Conservation (phyloP, 2,329 filamentous ascomycete genomes). For the Domatiomyces catenatus region DNA sequence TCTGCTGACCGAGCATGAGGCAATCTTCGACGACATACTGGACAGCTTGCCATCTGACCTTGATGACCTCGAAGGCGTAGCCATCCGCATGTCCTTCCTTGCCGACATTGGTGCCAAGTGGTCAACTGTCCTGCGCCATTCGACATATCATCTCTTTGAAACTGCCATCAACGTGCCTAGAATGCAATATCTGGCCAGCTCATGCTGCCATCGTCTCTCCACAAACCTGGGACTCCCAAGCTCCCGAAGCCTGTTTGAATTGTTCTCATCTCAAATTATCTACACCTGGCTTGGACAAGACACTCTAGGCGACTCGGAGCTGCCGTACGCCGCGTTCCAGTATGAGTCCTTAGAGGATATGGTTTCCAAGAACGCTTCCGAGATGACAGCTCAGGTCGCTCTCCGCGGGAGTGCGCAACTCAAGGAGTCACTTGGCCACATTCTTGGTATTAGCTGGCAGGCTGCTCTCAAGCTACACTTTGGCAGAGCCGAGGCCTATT, state of each 20-base stretch:
- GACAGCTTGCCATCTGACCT: conserved; percentile 58
- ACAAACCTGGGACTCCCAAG: conserved; percentile 46
- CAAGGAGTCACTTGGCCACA: conserved; percentile 39
- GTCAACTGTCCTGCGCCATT: conserved; percentile 71
- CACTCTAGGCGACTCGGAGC: conserved; percentile 47
- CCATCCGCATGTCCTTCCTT: conserved; percentile 62
- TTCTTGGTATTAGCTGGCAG: conserved; percentile 39
- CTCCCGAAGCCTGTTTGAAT: conserved; percentile 55
- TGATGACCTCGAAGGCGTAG: conserved; percentile 65
- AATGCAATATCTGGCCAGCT: conserved; percentile 54
- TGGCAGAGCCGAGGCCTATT: conserved; percentile 65
- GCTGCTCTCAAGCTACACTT: conserved; percentile 55
- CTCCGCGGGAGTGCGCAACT: conserved; percentile 61
- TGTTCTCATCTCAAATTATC: conserved; percentile 78
- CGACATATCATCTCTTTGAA: conserved; percentile 90
- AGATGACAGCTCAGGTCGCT: conserved; percentile 63
- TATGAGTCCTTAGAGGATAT: conserved; percentile 56
- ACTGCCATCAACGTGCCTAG: conserved; percentile 57
- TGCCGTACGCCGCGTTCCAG: conserved; percentile 75
- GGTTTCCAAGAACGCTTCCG: conserved; percentile 54
- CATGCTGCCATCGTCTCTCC: conserved; percentile 55
- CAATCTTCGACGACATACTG: conserved; percentile 72
- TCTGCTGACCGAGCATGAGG: conserved; percentile 67
- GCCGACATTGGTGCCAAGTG: conserved; percentile 64
- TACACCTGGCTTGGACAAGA: conserved; percentile 74